Base-by-base conservation (phyloP, 345 rosid species). In the Pugionium cornutum region DNA sequence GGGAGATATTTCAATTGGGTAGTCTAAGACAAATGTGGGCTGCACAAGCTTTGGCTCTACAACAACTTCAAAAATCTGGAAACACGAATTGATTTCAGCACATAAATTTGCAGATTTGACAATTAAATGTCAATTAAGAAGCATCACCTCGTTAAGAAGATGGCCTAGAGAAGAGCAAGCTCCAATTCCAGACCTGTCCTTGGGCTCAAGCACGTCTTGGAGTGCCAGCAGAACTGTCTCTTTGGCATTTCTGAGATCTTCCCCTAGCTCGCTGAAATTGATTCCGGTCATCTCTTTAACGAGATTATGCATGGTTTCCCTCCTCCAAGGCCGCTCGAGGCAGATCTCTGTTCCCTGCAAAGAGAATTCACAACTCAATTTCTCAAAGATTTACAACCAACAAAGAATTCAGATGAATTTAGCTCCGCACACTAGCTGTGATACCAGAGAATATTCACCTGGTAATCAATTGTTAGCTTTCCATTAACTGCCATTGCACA, bases 241-340 rank as follows among this genome's bases (percentile, higher is more conserved):
- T 75, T 84, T 89, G 42, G 90, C 90, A 53, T 69, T 83, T 49
- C 62, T 51, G 32, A 89, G 84, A 77, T 89, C 90, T 69, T 68
- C 80, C 33, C 77, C 71, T 18, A 83, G 58, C 75, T 80, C 83
- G 44, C 28, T 78, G 71, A 89, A 88, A 83, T 85, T 80, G 52
- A 94, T 79, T 37, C 90, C 89, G 30, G 92, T 78, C 52, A 73
- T 72, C 78, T 89, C 96, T 77, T 85, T 79, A 50, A 89, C 96
- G 62, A 92, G 97, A 77, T 88, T 89, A 76, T 89, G 90, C 97
- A 92, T 92, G 52, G 89, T 92, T 86, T 88, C 96, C 68, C 94
- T 83, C 80, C 89, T 83, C 99, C 97, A 92, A 32, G 98, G 98
- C 62, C 84, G 78, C 75, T 88, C 89, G 28, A 89, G 83, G 71